phyloP scores from a whole-genome alignment of 2,329 filamentous ascomycete species.

The Colletotrichum truncatum region DNA sequence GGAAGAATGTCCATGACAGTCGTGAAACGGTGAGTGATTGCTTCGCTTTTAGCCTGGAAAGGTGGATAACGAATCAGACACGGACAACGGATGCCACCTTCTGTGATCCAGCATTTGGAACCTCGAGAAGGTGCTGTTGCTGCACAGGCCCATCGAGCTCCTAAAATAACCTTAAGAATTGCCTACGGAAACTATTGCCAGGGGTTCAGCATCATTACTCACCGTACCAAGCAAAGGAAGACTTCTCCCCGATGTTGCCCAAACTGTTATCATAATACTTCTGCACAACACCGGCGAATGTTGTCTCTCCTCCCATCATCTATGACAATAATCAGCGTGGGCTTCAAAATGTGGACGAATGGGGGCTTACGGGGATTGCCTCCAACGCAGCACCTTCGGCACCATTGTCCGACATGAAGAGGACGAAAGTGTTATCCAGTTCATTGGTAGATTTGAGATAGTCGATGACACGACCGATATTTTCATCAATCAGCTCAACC shows the following conservation, averaged over 20 bases:
- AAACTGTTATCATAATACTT: constrained; percentile 61
- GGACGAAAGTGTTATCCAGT: constrained; percentile 61
- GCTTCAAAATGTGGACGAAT: neutral
- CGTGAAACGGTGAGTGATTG: constrained; percentile 55
- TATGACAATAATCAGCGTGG: neutral
- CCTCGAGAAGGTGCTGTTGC: constrained; percentile 40
- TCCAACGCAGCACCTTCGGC: constrained; percentile 38
- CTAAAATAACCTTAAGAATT: neutral
- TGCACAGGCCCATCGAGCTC: constrained; percentile 55
- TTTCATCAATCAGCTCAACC: constrained; percentile 64
- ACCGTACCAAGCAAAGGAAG: constrained; percentile 61
- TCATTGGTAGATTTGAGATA: constrained; percentile 59
- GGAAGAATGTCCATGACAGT: constrained; percentile 61
- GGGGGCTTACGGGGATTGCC: constrained; percentile 5
- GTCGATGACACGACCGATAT: constrained; percentile 61
- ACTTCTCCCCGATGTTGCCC: constrained; percentile 60
- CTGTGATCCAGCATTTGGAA: neutral
- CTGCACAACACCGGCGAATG: constrained; percentile 50
- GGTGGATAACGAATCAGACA: constrained; percentile 48
- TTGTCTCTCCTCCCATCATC: constrained; percentile 17
- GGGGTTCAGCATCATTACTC: constrained; percentile 15
- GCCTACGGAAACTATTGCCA: neutral
- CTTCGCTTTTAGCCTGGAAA: constrained; percentile 16
- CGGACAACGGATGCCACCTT: constrained; percentile 37
- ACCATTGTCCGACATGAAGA: constrained; percentile 63